A percentile compares a stretch with the other conserved stretches of the same genome.
These are phyloP conservation scores for Alternaria brassicicola DNA, from an alignment of 2,329 filamentous ascomycete species.

Conservation along the genomic window DNA sequence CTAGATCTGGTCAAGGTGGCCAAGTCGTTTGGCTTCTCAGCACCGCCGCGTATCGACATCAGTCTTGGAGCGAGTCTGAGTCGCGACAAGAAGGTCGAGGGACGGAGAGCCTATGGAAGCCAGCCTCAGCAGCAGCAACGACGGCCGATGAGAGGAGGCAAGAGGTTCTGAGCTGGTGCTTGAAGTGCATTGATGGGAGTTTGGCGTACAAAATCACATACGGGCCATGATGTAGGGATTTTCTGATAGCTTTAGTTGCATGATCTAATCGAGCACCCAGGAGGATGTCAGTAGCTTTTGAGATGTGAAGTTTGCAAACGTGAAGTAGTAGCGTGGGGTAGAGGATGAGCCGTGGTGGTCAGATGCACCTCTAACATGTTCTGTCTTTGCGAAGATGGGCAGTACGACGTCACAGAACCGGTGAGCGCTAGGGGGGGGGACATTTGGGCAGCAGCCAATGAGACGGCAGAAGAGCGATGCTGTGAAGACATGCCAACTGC, in stretches of 20 bases:
- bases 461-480: not conserved
- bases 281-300: not conserved
- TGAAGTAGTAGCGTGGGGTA: no score
- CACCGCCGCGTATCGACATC: conserved; percentile 80
- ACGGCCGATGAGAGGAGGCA: conserved; percentile 57
- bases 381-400: not conserved
- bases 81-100: conserved; percentile 69
- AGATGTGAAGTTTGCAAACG: not conserved
- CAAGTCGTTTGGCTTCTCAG: conserved; percentile 80
- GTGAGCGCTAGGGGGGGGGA: conserved; percentile 7
- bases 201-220: conserved; percentile 21
- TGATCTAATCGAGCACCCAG: not conserved
- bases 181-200: conserved; percentile 15
- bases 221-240: not conserved
- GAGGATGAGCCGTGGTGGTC: no score
- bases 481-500: conserved; percentile 11
- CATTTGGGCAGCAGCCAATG: conserved; percentile 4
- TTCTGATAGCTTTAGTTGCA: not conserved
- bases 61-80: conserved; percentile 77
- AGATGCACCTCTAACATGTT: no score
- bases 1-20: conserved; percentile 83
- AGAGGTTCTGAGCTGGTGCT: conserved; percentile 29
- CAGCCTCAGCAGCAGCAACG: conserved; percentile 70
- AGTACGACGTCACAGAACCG: conserved; percentile 10
- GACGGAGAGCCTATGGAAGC: conserved; percentile 75